Percentiles rank a stretch among this genome's conserved stretches.
Conservation (phyloP, 1,284 basidiomycete genomes). For the Pseudozyma sp. region DNA sequence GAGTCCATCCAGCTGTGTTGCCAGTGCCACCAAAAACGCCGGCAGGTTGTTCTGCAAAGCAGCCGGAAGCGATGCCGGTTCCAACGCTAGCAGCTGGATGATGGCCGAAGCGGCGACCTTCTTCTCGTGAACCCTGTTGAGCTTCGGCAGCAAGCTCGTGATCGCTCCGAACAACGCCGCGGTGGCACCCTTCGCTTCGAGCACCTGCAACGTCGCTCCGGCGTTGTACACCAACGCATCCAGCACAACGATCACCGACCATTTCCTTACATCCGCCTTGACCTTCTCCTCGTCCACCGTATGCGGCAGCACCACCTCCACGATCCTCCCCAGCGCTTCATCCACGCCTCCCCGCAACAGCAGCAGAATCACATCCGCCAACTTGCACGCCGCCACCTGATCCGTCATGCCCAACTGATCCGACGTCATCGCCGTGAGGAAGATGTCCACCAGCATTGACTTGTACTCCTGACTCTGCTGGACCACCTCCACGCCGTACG, state of each 20-base stretch:
- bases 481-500: slow-evolving; percentile 82
- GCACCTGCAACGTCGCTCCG: slow-evolving; percentile 78
- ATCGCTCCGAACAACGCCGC: slow-evolving; percentile 83
- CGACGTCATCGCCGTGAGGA: slow-evolving; percentile 79
- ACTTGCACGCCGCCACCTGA: slow-evolving; percentile 83
- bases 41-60: slow-evolving; percentile 51
- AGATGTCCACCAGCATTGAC: slow-evolving; percentile 86
- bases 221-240: slow-evolving; percentile 89
- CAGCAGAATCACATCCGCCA: slow-evolving; percentile 83
- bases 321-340: slow-evolving; percentile 58
- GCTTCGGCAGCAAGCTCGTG: slow-evolving; percentile 73
- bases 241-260: slow-evolving; percentile 84
- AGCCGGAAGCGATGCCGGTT: slow-evolving; percentile 47
- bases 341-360: slow-evolving; percentile 80
- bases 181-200: slow-evolving; percentile 76
- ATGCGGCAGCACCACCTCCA: slow-evolving; percentile 52
- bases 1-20: slow-evolving; percentile 54
- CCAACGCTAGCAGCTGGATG: slow-evolving; percentile 57
- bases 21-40: slow-evolving; percentile 53
- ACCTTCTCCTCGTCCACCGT: slow-evolving; percentile 69
- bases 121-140: slow-evolving; percentile 91
- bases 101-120: slow-evolving; percentile 82
- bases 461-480: slow-evolving; percentile 80
- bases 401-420: slow-evolving; percentile 77
- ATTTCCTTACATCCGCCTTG: slow-evolving; percentile 77